A percentile compares a stretch with the other conserved stretches of the same genome.
Evolutionary conservation across 1,284 basidiomycete species (phyloP).

Genomic region (Apiotrichum mycotoxinovorans): DNA sequence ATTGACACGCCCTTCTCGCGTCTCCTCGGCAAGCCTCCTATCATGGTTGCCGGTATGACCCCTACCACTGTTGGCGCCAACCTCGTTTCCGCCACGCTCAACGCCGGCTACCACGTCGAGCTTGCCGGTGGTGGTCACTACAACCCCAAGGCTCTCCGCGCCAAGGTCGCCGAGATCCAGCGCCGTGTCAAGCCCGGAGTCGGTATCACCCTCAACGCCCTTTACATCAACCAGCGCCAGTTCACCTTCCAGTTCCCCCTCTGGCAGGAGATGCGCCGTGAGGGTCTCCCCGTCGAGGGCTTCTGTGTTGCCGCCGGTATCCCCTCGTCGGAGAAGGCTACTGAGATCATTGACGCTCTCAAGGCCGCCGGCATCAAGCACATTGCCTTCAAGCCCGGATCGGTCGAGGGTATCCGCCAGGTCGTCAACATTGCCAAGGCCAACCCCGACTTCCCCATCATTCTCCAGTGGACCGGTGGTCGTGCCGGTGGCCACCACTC

Average conservation of each 20-base stretch:
- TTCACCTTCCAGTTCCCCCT: slow-evolving; percentile 95
- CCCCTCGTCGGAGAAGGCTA: slow-evolving; percentile 86
- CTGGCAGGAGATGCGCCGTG: slow-evolving; percentile 95
- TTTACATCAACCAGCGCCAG: slow-evolving; percentile 98
- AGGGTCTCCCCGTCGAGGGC: slow-evolving; percentile 92
- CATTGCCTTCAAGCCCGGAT: slow-evolving; percentile 95
- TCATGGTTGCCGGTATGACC: slow-evolving; percentile 99
- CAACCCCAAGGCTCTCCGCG: slow-evolving; percentile 78
- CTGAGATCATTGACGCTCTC: slow-evolving; percentile 80
- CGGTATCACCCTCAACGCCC: slow-evolving; percentile 87
- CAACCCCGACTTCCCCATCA: slow-evolving; percentile 96
- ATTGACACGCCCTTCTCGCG: slow-evolving; percentile 96
- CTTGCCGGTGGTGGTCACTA: slow-evolving; percentile 98
- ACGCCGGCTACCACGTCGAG: slow-evolving; percentile 94
- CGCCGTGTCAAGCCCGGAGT: slow-evolving; percentile 75
- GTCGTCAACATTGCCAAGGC: slow-evolving; percentile 92
- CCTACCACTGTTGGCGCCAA: slow-evolving; percentile 88
- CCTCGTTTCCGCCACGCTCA: slow-evolving; percentile 84
- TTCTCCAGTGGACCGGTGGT: slow-evolving; percentile 98
- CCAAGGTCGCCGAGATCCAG: slow-evolving; percentile 87
- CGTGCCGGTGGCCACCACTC: slow-evolving; percentile 99
- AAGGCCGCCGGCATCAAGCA: slow-evolving; percentile 82
- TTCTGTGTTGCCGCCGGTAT: slow-evolving; percentile 98
- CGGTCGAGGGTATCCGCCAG: slow-evolving; percentile 93
- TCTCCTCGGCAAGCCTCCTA: slow-evolving; percentile 87